phyloP scores from a whole-genome alignment of 345 rosid genomes.

The Eucalyptus albens region DNA sequence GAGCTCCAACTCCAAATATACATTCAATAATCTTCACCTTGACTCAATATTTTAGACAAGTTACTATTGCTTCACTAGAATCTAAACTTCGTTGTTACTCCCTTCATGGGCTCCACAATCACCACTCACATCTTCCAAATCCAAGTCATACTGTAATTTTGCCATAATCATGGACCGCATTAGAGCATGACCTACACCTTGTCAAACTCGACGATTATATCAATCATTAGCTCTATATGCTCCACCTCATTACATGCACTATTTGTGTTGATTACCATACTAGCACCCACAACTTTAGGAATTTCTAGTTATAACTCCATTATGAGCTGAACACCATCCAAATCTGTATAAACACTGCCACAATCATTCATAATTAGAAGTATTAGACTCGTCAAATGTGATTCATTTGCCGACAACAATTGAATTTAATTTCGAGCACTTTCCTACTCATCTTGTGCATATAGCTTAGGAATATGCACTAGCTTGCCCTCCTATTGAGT shows the following conservation, averaged over 20 bases:
- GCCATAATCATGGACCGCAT: not conserved
- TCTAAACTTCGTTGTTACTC: not conserved
- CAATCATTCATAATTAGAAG: not conserved
- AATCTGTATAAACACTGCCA: not conserved
- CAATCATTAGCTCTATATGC: not conserved
- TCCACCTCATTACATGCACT: not conserved
- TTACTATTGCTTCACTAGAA: not conserved
- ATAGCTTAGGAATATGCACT: not conserved
- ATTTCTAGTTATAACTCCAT: not conserved
- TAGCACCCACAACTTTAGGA: not conserved
- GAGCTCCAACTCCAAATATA: not conserved
- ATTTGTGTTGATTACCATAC: not conserved
- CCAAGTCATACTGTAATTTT: not conserved
- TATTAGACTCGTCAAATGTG: not conserved
- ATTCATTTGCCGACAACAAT: not conserved
- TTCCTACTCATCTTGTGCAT: not conserved
- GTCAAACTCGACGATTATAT: not conserved
- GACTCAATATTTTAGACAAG: not conserved
- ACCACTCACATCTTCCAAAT: not conserved
- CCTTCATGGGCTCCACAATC: not conserved
- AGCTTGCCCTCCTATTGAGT: not conserved
- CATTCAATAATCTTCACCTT: not conserved
- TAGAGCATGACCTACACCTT: not conserved
- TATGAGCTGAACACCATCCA: not conserved
- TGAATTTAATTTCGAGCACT: not conserved